Conservation (phyloP, 306 rosid genomes). For the Boehmeria nivea region DNA sequence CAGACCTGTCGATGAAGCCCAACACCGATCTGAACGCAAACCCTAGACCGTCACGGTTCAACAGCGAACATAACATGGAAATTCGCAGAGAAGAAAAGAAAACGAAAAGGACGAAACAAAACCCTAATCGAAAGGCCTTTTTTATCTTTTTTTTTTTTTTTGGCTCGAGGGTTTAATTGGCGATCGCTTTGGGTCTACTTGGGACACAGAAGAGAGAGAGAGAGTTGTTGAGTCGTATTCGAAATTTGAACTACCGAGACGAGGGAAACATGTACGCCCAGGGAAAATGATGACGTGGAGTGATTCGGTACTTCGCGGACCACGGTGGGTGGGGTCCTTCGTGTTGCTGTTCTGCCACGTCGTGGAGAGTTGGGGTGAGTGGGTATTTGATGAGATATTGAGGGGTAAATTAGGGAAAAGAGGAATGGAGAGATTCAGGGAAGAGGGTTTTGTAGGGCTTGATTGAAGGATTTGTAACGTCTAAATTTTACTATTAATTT, state of each 20-base stretch:
- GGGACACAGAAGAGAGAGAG: conserved; percentile 14
- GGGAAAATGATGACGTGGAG: not conserved
- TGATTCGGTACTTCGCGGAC: not conserved
- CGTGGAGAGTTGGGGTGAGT: not conserved
- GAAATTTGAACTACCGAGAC: conserved; percentile 58
- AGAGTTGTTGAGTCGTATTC: conserved; percentile 56
- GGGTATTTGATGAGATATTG: not conserved
- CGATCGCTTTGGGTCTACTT: not conserved
- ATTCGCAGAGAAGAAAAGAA: not conserved
- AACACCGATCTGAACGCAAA: conserved; percentile 38
- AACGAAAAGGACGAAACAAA: conserved; percentile 4
- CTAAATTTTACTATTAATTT: too few relatives aligned
- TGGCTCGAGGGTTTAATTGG: conserved; percentile 18
- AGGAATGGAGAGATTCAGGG: not conserved
- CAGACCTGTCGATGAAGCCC: conserved; percentile 56
- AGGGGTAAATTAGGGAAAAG: not conserved
- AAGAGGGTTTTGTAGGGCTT: too few relatives aligned
- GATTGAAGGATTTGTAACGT: not conserved
- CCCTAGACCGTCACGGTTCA: conserved; percentile 38
- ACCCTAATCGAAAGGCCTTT: conserved; percentile 14
- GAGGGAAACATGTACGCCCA: conserved; percentile 57
- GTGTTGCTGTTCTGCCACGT: not conserved
- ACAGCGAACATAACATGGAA: conserved; percentile 56
- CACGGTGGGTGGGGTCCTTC: not conserved
- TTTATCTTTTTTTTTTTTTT: conserved; percentile 14